Conservation (phyloP, 2,329 filamentous ascomycete species). For the Trichoderma harzianum region DNA sequence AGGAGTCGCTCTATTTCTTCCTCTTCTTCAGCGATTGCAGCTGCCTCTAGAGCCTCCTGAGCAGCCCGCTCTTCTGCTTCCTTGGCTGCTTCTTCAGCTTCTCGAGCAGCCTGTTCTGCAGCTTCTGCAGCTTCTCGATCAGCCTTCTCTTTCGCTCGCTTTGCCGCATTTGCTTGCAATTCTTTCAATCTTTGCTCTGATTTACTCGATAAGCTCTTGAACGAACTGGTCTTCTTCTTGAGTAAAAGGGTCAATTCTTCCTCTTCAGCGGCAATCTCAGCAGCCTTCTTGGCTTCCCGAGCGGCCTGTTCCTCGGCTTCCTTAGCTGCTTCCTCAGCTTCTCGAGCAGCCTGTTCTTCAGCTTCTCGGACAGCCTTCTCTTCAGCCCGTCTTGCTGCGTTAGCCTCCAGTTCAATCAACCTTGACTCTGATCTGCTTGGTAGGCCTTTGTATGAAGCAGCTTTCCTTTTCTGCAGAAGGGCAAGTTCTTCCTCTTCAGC, state of each 20-base stretch:
- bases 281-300: conserved; percentile 20
- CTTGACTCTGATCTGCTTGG: conserved; percentile 46
- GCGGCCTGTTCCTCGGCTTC: conserved; percentile 24
- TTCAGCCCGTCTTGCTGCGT: conserved; percentile 35
- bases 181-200: background rate
- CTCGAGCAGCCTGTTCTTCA: conserved; percentile 31
- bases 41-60: conserved; percentile 20
- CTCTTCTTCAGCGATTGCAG: conserved; percentile 30
- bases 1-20: conserved; percentile 41
- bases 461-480: conserved; percentile 46
- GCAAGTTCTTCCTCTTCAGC: conserved; percentile 39
- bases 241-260: conserved; percentile 40
- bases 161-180: background rate
- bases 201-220: conserved; percentile 20
- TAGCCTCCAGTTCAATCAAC: conserved; percentile 36
- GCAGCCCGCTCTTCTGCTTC: conserved; percentile 17
- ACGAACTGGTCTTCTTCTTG: conserved; percentile 45
- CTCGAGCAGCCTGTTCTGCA: conserved; percentile 23
- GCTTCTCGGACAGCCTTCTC: conserved; percentile 31
- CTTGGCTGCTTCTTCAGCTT: conserved; percentile 25
- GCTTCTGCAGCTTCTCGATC: conserved; percentile 21
- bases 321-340: conserved; percentile 26
- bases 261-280: conserved; percentile 29
- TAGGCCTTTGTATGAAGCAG: conserved; percentile 41
- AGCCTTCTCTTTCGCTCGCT: background rate